Percentiles rank a stretch among this genome's conserved stretches.
Evolutionary conservation across 345 rosid species (phyloP).

Genomic region (Moricandia arvensis): DNA sequence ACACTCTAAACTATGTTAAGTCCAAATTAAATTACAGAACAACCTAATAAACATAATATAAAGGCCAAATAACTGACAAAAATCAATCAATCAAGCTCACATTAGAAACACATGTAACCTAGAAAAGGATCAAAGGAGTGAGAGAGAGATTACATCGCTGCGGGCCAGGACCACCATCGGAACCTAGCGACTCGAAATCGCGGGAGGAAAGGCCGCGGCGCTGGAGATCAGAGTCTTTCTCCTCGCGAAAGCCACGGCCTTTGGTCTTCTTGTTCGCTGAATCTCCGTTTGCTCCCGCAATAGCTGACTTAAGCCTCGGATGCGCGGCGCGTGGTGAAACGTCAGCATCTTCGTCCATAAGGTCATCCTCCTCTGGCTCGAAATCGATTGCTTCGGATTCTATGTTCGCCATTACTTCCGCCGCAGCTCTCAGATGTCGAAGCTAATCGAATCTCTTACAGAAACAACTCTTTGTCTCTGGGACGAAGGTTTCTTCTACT

Average conservation of each 20-base stretch:
- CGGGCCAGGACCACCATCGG: slow-evolving; percentile 84
- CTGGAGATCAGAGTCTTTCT: slow-evolving; percentile 66
- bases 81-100: too few species aligned
- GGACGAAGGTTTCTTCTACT: neutral
- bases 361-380: slow-evolving; percentile 93
- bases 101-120: neutral
- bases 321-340: slow-evolving; percentile 64
- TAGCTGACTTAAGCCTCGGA: slow-evolving; percentile 80
- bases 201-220: slow-evolving; percentile 60
- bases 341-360: slow-evolving; percentile 94
- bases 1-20: too few species aligned
- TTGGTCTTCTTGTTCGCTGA: slow-evolving; percentile 66
- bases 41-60: too few species aligned
- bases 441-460: neutral
- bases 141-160: slow-evolving; percentile 67
- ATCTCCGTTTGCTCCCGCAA: slow-evolving; percentile 61
- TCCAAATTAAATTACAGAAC: too few species aligned
- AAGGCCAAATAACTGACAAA: neutral
- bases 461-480: neutral
- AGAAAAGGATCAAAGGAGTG: neutral
- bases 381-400: slow-evolving; percentile 94
- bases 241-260: slow-evolving; percentile 90
- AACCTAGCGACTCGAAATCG: slow-evolving; percentile 78
- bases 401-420: slow-evolving; percentile 57
- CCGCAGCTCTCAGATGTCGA: slow-evolving; percentile 18